Evolutionary conservation across 495 filamentous ascomycete species (phyloP), one percentile per base, ranked within the genome.

Genomic region (Aspergillus homomorphus): DNA sequence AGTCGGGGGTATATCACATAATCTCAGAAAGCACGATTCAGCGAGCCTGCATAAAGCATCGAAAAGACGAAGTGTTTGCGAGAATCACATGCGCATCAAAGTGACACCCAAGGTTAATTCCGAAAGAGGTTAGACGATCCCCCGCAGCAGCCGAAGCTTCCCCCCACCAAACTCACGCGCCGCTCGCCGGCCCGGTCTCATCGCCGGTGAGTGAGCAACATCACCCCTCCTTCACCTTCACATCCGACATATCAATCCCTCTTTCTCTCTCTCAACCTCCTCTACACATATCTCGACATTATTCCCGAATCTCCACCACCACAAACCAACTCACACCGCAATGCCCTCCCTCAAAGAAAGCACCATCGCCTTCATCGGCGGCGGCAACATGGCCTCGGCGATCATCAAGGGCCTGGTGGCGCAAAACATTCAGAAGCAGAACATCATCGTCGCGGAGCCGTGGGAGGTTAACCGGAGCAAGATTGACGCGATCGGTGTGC

Each of bases 381-480:
- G 74, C 22, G 74, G 74, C 59, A 77, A 77, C 66, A 77, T 77
- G 74, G 74, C 72, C 62, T 72, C 72, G 48, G 74, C 74, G 58
- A 75, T 77, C 24, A 77, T 77, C 58, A 67, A 67, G 50, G 74
- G 74, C n/a, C 71, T 77, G 4, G 57, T 69, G n/a, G 56, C 23
- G 63, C 66, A 71, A 16, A 67, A 67, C 57, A 64, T 75, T 56
- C 45, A 57, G 57, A 70, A 67, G 52, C 56, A 63, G 45, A 80
- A 81, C 64, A 77, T 83, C 71, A 66, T 24, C 75, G 88, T 89
- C 71, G 87, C 86, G 0, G 92, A 98, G 68, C 87, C 88, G 41
- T 91, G 96, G 69, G 93, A 91, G 1, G 74, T 96, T 20, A 82
- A 84, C 60, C 81, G 89, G 64, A 89, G 90, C 30, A 98, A 97